Conservation (phyloP, 176 grass and related monocot genomes). For the Alopecurus myosuroides region DNA sequence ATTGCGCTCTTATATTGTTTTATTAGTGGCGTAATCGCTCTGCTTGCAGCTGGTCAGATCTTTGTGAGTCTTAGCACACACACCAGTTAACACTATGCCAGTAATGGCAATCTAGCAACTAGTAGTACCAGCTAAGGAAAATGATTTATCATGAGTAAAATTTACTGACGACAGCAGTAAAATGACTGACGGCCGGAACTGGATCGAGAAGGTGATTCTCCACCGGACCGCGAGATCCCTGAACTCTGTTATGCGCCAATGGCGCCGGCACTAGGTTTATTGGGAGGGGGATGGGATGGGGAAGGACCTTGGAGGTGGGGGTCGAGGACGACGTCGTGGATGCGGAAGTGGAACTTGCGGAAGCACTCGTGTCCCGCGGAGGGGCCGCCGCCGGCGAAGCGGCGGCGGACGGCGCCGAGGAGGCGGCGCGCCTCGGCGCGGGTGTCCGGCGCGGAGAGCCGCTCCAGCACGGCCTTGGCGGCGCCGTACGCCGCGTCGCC, state of each 20-base stretch:
- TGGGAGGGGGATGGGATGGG: neutral
- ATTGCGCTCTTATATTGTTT: neutral
- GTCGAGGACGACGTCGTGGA: constrained; percentile 72
- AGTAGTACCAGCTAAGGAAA: neutral
- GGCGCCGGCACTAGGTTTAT: neutral
- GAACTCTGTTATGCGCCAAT: neutral
- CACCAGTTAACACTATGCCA: too few relatives aligned
- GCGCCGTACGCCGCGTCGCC: constrained; percentile 86
- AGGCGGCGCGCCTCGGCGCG: constrained; percentile 68
- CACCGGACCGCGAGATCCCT: neutral
- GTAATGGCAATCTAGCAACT: neutral
- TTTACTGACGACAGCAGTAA: neutral
- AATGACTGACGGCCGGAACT: neutral
- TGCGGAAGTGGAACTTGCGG: constrained; percentile 80
- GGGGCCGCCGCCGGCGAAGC: constrained; percentile 45
- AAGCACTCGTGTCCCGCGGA: constrained; percentile 57
- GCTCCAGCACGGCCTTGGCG: constrained; percentile 69
- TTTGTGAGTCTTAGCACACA: too few relatives aligned
- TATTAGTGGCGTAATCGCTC: neutral
- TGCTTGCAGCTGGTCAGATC: too few relatives aligned
- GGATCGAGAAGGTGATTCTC: neutral
- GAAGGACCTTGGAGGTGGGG: constrained; percentile 54
- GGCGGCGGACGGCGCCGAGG: constrained; percentile 59
- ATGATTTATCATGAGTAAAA: neutral
- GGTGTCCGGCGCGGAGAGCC: constrained; percentile 47